A percentile compares a stretch with the other conserved stretches of the same genome.
Evolutionary conservation across 148 eudicot genomes (phyloP).

Genomic region (Rhododendron mucronatum): DNA sequence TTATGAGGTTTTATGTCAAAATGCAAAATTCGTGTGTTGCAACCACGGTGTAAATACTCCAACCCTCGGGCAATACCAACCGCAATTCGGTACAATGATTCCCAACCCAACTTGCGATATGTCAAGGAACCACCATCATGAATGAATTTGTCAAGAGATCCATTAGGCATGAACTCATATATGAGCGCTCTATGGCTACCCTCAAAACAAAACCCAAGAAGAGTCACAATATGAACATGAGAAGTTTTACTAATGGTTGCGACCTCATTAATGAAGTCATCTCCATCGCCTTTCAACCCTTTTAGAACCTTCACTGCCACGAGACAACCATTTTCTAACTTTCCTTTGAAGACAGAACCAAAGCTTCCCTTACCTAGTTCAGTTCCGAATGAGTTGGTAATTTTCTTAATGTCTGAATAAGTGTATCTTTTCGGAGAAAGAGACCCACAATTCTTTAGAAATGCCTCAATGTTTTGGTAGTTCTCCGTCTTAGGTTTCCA

Average conservation of each 20-base stretch:
- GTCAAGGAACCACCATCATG: neutral
- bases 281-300: conserved; percentile 9
- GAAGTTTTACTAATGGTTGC: conserved; percentile 22
- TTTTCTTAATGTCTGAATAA: neutral
- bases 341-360: conserved; percentile 11
- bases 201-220: conserved; percentile 4
- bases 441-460: conserved; percentile 11
- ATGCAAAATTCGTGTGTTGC: no score
- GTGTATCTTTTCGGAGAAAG: neutral
- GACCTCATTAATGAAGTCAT: conserved; percentile 25
- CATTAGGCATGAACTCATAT: conserved; percentile 18
- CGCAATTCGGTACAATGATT: no score
- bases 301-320: conserved; percentile 9
- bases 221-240: conserved; percentile 24
- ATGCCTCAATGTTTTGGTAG: conserved; percentile 1
- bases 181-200: neutral
- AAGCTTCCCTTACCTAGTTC: conserved; percentile 11
- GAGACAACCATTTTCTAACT: neutral
- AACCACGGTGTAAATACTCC: no score
- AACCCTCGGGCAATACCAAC: no score
- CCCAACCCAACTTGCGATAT: no score
- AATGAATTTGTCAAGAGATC: conserved; percentile 22
- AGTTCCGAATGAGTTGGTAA: neutral
- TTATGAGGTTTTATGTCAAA: no score
- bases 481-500: neutral